These are phyloP conservation scores for Nepenthes gracilis DNA, from an alignment of 148 eudicot genomes.

Conservation along the genomic window DNA sequence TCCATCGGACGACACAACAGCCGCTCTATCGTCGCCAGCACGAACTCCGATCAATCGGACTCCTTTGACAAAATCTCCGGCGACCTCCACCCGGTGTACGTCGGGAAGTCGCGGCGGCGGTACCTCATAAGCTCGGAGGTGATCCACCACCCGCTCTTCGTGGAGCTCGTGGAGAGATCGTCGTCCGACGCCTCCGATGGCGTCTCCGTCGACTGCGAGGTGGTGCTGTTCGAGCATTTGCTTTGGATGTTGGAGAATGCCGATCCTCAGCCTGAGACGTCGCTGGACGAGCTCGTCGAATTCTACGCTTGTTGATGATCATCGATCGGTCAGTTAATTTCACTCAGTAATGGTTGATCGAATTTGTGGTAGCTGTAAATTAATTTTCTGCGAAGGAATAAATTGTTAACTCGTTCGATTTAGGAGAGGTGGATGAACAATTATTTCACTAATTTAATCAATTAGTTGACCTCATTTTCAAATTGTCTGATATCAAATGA, in stretches of 20 bases:
- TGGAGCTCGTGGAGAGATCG: slow-evolving; percentile 19
- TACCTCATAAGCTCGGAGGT: slow-evolving; percentile 33
- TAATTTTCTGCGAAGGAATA: too few species aligned
- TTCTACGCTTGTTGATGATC: slow-evolving; percentile 57
- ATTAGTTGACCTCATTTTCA: too few species aligned
- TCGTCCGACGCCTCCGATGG: slow-evolving; percentile 14
- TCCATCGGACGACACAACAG: too few species aligned
- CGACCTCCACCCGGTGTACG: slow-evolving; percentile 17
- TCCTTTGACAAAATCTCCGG: neutral
- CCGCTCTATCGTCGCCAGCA: too few species aligned
- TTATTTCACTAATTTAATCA: too few species aligned
- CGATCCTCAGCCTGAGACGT: slow-evolving; percentile 25
- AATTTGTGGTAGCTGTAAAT: too few species aligned
- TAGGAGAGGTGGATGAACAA: too few species aligned
- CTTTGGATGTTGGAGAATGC: slow-evolving; percentile 50
- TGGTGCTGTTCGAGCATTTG: slow-evolving; percentile 59
- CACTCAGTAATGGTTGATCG: too few species aligned
- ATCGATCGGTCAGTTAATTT: too few species aligned
- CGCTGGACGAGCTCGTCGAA: slow-evolving; percentile 35
- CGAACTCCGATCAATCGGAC: too few species aligned
- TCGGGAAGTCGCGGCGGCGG: slow-evolving; percentile 39
- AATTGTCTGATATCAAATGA: too few species aligned
- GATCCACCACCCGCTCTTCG: slow-evolving; percentile 28
- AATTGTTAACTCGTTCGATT: too few species aligned
- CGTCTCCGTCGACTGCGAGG: slow-evolving; percentile 36